phyloP scores from a whole-genome alignment of 75 land plant species.

The Pinus taeda region DNA sequence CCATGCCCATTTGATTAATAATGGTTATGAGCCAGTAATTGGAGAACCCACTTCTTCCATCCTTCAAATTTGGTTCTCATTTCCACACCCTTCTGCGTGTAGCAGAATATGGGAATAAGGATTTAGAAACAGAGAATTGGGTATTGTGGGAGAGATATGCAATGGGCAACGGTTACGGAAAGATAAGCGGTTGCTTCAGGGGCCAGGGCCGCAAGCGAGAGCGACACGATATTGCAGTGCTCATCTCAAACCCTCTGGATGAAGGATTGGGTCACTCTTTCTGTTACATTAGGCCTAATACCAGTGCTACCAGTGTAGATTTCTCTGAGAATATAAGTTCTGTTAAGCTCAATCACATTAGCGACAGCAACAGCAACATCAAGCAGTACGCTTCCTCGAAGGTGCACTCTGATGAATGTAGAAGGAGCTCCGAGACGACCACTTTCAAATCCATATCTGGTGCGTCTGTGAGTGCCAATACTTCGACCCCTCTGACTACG shows the following conservation, averaged over 20 bases:
- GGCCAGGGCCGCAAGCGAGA: constrained; percentile 26
- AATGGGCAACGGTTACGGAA: constrained; percentile 66
- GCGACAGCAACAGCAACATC: constrained; percentile 15
- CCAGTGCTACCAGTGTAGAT: constrained; percentile 20
- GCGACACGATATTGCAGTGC: constrained; percentile 28
- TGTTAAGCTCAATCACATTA: background rate
- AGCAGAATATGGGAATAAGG: background rate
- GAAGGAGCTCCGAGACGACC: constrained; percentile 28
- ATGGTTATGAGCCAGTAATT: background rate
- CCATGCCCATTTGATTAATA: background rate
- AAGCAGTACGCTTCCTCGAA: constrained; percentile 22
- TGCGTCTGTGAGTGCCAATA: constrained; percentile 85
- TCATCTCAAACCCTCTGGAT: constrained; percentile 53
- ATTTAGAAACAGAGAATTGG: background rate
- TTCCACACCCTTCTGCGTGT: background rate
- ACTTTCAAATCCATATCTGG: constrained; percentile 91
- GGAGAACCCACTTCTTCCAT: background rate
- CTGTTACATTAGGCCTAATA: constrained; percentile 76
- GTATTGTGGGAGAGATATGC: background rate
- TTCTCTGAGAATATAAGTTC: constrained; percentile 1
- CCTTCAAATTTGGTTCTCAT: background rate
- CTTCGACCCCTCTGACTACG: constrained; percentile 54
- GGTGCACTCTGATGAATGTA: constrained; percentile 28
- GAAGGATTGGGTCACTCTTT: constrained; percentile 95
- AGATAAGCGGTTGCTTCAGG: constrained; percentile 40